Percentiles rank a stretch among this genome's conserved stretches.
These are phyloP conservation scores for Allantophomopsis cytisporea DNA, from an alignment of 2,329 filamentous ascomycete species.

Conservation along the genomic window DNA sequence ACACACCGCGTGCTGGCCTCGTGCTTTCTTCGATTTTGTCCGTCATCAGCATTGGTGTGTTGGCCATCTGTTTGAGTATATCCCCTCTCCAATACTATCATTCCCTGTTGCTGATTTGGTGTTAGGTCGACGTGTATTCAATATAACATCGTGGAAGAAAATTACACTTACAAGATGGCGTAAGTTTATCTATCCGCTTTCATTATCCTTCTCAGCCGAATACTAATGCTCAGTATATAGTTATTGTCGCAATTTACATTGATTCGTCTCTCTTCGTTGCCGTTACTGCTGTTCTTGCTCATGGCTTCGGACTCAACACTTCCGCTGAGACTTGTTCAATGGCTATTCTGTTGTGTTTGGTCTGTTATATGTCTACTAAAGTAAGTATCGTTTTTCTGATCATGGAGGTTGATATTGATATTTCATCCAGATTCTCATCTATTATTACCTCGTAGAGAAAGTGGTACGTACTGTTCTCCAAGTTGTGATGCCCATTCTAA, in stretches of 20 bases:
- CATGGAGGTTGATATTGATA: background rate
- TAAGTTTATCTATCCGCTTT: conserved; percentile 1
- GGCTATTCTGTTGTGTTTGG: conserved; percentile 44
- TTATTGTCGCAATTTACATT: conserved; percentile 34
- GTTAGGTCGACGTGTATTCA: conserved; percentile 4
- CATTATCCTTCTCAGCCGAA: background rate
- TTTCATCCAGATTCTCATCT: conserved; percentile 27
- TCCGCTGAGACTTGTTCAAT: conserved; percentile 35
- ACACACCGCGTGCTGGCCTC: conserved; percentile 19
- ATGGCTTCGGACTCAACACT: conserved; percentile 40
- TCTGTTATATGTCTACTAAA: conserved; percentile 48
- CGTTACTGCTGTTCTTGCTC: conserved; percentile 38
- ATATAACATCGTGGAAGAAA: conserved; percentile 4
- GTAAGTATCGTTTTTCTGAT: conserved; percentile 16
- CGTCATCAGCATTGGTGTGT: conserved; percentile 4
- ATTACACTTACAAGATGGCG: conserved; percentile 9
- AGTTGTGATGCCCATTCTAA: conserved; percentile 21
- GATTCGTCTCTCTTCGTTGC: conserved; percentile 48
- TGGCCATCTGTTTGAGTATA: conserved; percentile 8
- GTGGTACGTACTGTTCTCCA: conserved; percentile 37
- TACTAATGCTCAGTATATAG: conserved; percentile 3
- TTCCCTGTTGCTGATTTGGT: background rate
- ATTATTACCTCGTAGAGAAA: conserved; percentile 51
- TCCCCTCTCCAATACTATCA: background rate
- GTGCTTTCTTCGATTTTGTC: conserved; percentile 6